Evolutionary conservation across 371 early-diverging fungal species (phyloP).

Genomic region (Mucor sp.): DNA sequence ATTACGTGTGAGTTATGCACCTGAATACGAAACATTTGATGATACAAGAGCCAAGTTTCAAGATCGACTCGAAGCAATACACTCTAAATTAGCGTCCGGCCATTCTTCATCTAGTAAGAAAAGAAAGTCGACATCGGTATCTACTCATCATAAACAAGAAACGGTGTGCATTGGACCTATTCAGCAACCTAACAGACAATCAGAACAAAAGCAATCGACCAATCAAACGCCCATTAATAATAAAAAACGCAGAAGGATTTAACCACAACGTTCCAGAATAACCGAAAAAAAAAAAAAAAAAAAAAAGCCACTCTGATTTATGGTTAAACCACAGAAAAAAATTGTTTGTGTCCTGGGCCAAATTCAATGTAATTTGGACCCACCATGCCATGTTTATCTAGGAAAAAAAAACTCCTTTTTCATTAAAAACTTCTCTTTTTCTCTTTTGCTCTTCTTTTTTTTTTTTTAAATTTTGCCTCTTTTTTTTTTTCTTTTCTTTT

Average conservation of each 20-base stretch:
- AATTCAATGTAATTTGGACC: background rate
- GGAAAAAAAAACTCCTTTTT: conserved; percentile 4
- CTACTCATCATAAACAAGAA: background rate
- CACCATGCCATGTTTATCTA: background rate
- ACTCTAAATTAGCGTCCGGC: background rate
- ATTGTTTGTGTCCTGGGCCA: background rate
- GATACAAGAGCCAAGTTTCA: conserved; percentile 52
- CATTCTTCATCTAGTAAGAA: background rate
- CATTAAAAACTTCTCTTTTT: background rate
- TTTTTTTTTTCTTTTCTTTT: background rate
- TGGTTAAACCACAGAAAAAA: background rate
- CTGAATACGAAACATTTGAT: conserved; percentile 52
- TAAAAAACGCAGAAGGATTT: background rate
- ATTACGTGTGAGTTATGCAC: conserved; percentile 50
- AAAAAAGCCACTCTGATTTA: background rate
- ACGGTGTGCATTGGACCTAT: background rate
- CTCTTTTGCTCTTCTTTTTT: background rate
- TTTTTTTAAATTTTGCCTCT: background rate
- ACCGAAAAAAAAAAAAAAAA: background rate
- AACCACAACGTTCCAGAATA: conserved; percentile 2
- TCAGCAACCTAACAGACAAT: background rate
- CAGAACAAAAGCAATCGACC: background rate
- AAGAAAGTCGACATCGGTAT: background rate
- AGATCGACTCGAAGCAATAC: conserved; percentile 20
- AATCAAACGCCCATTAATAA: background rate